Evolutionary conservation across 2,329 filamentous ascomycete genomes (phyloP), one percentile per base, ranked within the genome.

Genomic region (Phialemoniopsis sp.): DNA sequence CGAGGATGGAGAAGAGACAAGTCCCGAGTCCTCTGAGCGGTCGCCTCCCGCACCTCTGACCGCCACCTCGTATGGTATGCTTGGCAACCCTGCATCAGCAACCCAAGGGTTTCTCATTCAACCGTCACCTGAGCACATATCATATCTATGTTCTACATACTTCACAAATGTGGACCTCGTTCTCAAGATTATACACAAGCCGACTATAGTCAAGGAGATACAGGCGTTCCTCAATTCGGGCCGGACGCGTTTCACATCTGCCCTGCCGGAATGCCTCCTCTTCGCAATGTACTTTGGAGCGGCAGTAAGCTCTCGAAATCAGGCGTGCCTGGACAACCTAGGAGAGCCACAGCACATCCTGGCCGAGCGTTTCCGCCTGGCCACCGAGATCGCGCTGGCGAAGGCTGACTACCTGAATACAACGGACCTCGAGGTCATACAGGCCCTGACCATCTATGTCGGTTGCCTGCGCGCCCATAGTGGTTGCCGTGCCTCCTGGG

Each of bases 271-370:
- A 26, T 63, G 65, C 5, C 49, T 70, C 13, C 53, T 64, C 34
- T 71, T 70, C 43, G 52, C 63, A 32, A 60, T 71, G 31, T 71
- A 70, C 50, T 67, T 67, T 40, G 62, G 58, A 1, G 61, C 67
- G 14, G 50, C 63, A 2, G 57, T 55, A 2, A 65, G 60, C 29
- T 37, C 69, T 5, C 44, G 43, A 3, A 43, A 62, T 1, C 49
- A 53, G 4, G 48, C 46, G 1, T 68, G 66, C 36, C 32, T 48
- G 13, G 42, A 41, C 13, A 50, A 55, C 21, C 45, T 71, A 1
- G 62, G 62, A 9, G 57, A 57, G 43, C 55, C 57, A 29, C 62
- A 57, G 21, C 50, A 53, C 12, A 51, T 58, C 5, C 47, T 69
- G 3, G 44, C 52, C 3, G 44, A 41, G 14, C 44, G 47, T 9